Conservation (phyloP, 345 rosid species). For the Hevea brasiliensis region DNA sequence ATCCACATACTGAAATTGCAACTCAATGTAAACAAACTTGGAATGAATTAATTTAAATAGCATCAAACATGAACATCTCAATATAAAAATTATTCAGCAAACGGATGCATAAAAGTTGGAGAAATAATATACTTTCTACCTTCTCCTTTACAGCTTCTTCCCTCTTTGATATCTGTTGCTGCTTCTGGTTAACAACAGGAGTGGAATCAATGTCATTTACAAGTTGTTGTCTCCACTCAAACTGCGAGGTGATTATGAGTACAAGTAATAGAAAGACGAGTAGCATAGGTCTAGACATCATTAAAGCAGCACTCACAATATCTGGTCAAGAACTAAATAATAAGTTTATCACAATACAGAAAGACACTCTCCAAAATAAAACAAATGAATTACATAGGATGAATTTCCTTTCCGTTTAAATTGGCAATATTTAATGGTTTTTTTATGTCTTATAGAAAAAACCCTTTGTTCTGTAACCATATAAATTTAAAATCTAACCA, state of each 20-base stretch:
- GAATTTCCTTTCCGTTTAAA: too few species aligned
- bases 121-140: conserved; percentile 38
- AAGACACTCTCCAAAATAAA: neutral
- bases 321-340: conserved; percentile 34
- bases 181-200: conserved; percentile 54
- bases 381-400: too few species aligned
- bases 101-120: neutral
- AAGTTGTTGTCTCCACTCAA: conserved; percentile 91
- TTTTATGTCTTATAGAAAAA: too few species aligned
- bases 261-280: conserved; percentile 70
- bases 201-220: conserved; percentile 57
- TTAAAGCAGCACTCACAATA: conserved; percentile 31
- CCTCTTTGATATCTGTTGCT: conserved; percentile 48
- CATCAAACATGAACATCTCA: neutral
- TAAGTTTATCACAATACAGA: conserved; percentile 1
- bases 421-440: too few species aligned
- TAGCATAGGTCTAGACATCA: conserved; percentile 77
- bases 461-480: too few species aligned
- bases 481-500: too few species aligned
- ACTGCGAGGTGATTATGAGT: conserved; percentile 80
- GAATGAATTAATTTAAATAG: neutral
- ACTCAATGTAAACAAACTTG: conserved; percentile 1
- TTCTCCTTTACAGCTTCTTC: conserved; percentile 85
- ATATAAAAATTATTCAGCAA: neutral
- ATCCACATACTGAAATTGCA: too few species aligned